These are phyloP conservation scores for Ailanthus altissimus DNA, from an alignment of 345 rosid genomes.

Conservation along the genomic window DNA sequence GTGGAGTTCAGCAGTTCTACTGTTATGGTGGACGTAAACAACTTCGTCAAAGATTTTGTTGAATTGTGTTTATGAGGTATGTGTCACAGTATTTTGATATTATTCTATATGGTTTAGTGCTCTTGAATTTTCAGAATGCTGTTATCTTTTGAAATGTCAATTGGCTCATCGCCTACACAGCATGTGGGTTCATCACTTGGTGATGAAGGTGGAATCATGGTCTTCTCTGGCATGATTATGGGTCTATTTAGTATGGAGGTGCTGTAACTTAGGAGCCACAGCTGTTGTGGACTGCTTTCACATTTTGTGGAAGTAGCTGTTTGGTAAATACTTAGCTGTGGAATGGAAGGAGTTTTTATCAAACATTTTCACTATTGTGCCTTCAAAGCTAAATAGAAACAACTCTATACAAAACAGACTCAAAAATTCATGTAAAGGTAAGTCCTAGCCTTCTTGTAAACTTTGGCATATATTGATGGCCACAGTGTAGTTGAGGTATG, in stretches of 20 bases:
- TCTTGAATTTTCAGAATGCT: not conserved
- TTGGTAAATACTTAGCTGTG: too few relatives aligned
- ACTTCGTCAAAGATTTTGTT: conserved; percentile 23
- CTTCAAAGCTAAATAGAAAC: too few relatives aligned
- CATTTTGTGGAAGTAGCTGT: too few relatives aligned
- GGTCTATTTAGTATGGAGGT: too few relatives aligned
- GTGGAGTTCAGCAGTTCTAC: conserved; percentile 24
- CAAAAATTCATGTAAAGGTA: too few relatives aligned
- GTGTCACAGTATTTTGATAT: conserved; percentile 17
- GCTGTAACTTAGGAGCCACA: too few relatives aligned
- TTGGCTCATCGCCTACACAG: not conserved
- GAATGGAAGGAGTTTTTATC: too few relatives aligned
- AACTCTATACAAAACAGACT: too few relatives aligned
- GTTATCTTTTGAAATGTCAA: not conserved
- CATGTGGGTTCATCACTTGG: not conserved
- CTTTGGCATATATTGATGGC: not conserved
- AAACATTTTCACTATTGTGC: too few relatives aligned
- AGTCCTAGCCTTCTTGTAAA: not conserved
- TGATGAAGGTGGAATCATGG: not conserved
- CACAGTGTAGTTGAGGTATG: not conserved
- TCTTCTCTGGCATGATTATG: not conserved
- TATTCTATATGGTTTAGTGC: not conserved
- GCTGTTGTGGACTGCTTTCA: too few relatives aligned
- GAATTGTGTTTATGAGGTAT: conserved; percentile 29
- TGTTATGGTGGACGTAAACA: conserved; percentile 13